Base-by-base conservation (phyloP, 495 filamentous ascomycete genomes). In the Penicillium argentinense region DNA sequence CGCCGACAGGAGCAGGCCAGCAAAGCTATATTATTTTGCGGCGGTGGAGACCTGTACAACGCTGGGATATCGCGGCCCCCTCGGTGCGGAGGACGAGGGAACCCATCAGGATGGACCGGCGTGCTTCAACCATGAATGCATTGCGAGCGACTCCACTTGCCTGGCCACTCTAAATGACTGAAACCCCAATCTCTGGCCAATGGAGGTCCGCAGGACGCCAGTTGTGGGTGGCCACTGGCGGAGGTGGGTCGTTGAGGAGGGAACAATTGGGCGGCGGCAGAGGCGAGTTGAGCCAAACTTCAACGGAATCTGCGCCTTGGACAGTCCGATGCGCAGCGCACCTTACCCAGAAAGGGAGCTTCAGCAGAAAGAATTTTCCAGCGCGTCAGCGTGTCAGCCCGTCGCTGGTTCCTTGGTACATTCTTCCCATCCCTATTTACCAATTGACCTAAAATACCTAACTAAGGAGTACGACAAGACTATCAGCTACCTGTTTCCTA, bases 291-390 rank as follows among this genome's bases (percentile, higher is more conserved):
- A 39, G 39, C 39, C 50, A 49, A 49, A 53, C 47, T 54, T 47
- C 54, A 54, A 62, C 38, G 39, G 47, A 49, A 58, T n/a, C 45
- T 42, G 29, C 27, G 29, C 33, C 23, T 26, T 39, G 27, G 49
- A 53, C 41, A 44, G 30, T 40, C 49, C 45, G 44, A 16, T 34
- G 47, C 24, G 45, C 41, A 49, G 33, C 16, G 36, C 47, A 42
- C 62, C 56, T 59, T 51, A 51, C 66, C 64, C 24, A 62, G 61
- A 66, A 53, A 49, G 66, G 66, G 66, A 69, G 64, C 60, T 69
- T 61, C 44, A 69, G 40, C 64, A 69, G 66, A 69, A 53, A 47
- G 47, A 42, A 44, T 53, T 54, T 62, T 55, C 27, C 30, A 17
- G n/a, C 40, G 3, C 39, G 13, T 3, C 30, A 16, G 13, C n/a